Evolutionary conservation across 176 grass and related monocot genomes (phyloP), one percentile per base, ranked within the genome.

Genomic region (Lolium perenne): DNA sequence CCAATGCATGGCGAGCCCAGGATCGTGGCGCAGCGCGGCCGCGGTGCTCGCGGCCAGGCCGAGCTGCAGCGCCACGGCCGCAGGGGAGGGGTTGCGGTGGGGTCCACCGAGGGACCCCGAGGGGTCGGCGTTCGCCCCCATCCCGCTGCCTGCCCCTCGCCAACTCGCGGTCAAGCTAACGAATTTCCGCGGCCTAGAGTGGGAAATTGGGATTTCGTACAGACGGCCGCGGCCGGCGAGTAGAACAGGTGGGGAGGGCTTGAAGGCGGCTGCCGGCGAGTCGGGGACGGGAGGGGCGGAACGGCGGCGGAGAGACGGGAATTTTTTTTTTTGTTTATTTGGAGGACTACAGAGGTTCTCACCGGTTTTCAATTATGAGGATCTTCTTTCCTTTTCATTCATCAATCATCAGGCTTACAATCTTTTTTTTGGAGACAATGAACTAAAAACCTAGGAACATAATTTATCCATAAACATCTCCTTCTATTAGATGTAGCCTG

Each of bases 61-160:
- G 54, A 71, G 66, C 62, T 70, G 82, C 62, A 6, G 61, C 20
- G 80, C 63, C 49, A 50, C 57, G 25, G 78, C 41, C 78, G 79
- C 82, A 35, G 51, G 66, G 15, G 81, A 75, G 12, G 74, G 76
- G 25, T 70, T 61, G 80, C 46, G 71, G 5, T 84, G 48, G 25
- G 77, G 23, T 35, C 88, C 85, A 2, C 88, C 77, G 2, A 87
- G n/a, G 38, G 62, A 58, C 71, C 81, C 88, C 6, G 87, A 83
- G 22, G 81, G 80, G 81, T 90, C 85, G 22, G 85, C 91, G 85
- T 84, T 87, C 68, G 91, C 88, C 72, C 81, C 88, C n/a, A n/a
- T n/a, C n/a, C n/a, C n/a, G n/a, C n/a, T n/a, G n/a, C n/a, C n/a
- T n/a, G n/a, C n/a, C n/a, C n/a, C n/a, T n/a, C n/a, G n/a, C n/a